phyloP scores from a whole-genome alignment of 768 basidiomycete genomes.

The Termitomyces sp. region DNA sequence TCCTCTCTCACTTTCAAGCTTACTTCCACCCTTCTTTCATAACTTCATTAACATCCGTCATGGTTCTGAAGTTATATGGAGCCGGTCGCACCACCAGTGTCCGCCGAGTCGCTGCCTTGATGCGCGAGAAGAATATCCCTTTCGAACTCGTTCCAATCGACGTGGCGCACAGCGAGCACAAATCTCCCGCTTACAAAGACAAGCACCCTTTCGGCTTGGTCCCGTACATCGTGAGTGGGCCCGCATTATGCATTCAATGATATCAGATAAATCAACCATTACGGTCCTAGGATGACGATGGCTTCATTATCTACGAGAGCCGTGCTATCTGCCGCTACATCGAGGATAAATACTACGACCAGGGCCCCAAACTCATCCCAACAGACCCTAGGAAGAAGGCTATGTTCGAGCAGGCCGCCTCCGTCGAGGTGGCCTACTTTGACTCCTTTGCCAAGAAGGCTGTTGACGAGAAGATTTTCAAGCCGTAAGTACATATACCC shows the following conservation, averaged over 20 bases:
- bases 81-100: conserved; percentile 37
- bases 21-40: background rate
- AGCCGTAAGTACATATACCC: conserved; percentile 29
- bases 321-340: conserved; percentile 60
- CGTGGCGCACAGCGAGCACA: conserved; percentile 39
- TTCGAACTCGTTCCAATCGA: conserved; percentile 46
- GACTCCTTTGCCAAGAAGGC: conserved; percentile 32
- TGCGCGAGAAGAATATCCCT: conserved; percentile 52
- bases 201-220: conserved; percentile 64
- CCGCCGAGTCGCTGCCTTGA: conserved; percentile 41
- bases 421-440: conserved; percentile 51
- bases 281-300: conserved; percentile 37
- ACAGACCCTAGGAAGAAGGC: conserved; percentile 31
- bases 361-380: conserved; percentile 49
- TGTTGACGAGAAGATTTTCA: conserved; percentile 46
- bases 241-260: no score
- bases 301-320: conserved; percentile 56
- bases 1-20: background rate
- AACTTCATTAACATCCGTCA: conserved; percentile 9
- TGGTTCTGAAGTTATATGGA: conserved; percentile 42
- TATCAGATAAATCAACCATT: background rate
- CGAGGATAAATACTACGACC: conserved; percentile 42
- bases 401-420: conserved; percentile 42
- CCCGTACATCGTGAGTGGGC: conserved; percentile 43
- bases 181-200: conserved; percentile 32